Percentiles rank a stretch among this genome's conserved stretches.
Conservation (phyloP, 2,329 filamentous ascomycete genomes). For the Sporothrix globosa region DNA sequence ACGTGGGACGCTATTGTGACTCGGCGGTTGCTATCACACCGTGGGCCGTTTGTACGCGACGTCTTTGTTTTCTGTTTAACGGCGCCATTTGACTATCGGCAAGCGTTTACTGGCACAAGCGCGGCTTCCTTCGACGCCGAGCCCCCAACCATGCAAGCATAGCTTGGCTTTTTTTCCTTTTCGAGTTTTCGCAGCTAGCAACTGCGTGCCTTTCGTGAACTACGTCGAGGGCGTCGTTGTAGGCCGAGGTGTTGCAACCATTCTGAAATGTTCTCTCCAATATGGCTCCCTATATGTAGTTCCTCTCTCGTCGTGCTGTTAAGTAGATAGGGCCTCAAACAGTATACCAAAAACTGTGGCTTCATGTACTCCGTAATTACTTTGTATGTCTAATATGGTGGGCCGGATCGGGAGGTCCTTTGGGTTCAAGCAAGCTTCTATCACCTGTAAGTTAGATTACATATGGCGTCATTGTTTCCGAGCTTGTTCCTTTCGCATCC, state of each 20-base stretch:
- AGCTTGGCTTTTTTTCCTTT: background rate
- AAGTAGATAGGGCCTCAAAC: background rate
- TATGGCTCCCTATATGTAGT: background rate
- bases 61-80: too few species aligned
- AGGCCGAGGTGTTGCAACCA: background rate
- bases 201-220: too few species aligned
- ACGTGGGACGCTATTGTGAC: background rate
- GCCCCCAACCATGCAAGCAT: background rate
- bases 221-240: too few species aligned
- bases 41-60: too few species aligned
- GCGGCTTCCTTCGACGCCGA: conserved; percentile 6
- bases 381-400: background rate
- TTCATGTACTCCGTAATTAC: background rate
- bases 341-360: background rate
- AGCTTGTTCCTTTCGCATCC: conserved; percentile 2
- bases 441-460: conserved; percentile 11
- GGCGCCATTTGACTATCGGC: background rate
- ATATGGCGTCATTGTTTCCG: conserved; percentile 20
- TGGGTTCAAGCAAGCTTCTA: background rate
- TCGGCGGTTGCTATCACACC: background rate
- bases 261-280: conserved; percentile 10
- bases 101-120: background rate
- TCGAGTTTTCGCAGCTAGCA: background rate
- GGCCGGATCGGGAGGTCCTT: conserved; percentile 16
- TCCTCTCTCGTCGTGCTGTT: conserved; percentile 10